A percentile compares a stretch with the other conserved stretches of the same genome.
phyloP scores from a whole-genome alignment of 2,329 filamentous ascomycete genomes.

The Cladophialophora immunda region DNA sequence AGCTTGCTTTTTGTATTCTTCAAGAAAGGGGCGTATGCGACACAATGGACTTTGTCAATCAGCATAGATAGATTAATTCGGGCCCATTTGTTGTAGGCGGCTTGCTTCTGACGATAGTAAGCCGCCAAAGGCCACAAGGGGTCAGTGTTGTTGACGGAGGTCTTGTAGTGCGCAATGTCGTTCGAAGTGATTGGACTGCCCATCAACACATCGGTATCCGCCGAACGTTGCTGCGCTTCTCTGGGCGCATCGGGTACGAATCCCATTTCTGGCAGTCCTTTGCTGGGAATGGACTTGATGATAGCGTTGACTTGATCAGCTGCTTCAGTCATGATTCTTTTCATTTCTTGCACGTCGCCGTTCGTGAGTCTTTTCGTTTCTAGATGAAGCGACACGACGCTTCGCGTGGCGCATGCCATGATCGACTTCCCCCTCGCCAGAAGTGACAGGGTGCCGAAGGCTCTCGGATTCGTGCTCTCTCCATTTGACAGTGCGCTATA shows the following conservation, averaged over 20 bases:
- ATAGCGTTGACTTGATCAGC: constrained; percentile 53
- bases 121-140: constrained; percentile 45
- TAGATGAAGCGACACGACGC: constrained; percentile 55
- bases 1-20: constrained; percentile 59
- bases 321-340: constrained; percentile 52
- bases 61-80: constrained; percentile 55
- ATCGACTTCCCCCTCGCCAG: constrained; percentile 55
- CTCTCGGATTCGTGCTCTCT: constrained; percentile 54
- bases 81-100: constrained; percentile 57
- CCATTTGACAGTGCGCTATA: constrained; percentile 42
- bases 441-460: constrained; percentile 52
- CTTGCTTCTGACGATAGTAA: constrained; percentile 53
- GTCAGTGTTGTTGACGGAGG: constrained; percentile 15
- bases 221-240: constrained; percentile 5
- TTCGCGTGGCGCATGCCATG: constrained; percentile 54
- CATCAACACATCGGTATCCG: constrained; percentile 36
- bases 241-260: constrained; percentile 35
- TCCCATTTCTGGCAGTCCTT: constrained; percentile 41
- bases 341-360: constrained; percentile 55
- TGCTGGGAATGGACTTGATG: constrained; percentile 53
- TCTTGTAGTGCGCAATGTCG: constrained; percentile 34
- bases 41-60: constrained; percentile 54
- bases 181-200: constrained; percentile 35
- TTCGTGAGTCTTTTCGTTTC: constrained; percentile 55
- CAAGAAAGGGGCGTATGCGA: constrained; percentile 58